Percentiles rank a stretch among this genome's conserved stretches.
Conservation (phyloP, 1,139 yeast species). For the Suhomyces anneliseae region DNA sequence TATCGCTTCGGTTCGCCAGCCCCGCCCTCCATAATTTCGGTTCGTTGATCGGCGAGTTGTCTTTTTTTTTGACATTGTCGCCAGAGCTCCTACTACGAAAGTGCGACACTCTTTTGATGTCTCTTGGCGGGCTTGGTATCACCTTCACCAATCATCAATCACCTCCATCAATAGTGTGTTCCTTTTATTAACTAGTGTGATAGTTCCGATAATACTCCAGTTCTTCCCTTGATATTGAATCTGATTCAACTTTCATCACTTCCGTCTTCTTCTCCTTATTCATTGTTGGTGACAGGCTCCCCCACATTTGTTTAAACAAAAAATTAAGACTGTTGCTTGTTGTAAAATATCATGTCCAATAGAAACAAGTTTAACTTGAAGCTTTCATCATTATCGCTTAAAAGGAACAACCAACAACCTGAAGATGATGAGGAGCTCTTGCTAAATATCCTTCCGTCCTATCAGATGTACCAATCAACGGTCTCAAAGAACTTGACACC, state of each 20-base stretch:
- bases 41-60: no score
- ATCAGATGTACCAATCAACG: constrained; percentile 43
- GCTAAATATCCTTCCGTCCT: constrained; percentile 43
- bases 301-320: no score
- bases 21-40: no score
- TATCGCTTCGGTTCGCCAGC: no score
- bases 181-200: no score
- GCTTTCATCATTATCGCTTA: constrained; percentile 17
- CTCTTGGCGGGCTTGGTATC: neutral
- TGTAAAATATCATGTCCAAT: constrained; percentile 2
- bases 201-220: no score
- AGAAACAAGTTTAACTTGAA: constrained; percentile 19
- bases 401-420: constrained; percentile 3
- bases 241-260: no score
- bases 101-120: neutral
- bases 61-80: neutral
- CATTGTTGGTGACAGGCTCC: no score
- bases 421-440: constrained; percentile 28
- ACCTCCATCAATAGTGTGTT: no score
- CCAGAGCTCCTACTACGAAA: neutral
- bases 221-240: no score
- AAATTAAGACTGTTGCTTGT: no score
- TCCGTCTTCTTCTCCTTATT: no score
- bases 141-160: neutral
- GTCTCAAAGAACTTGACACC: constrained; percentile 40